Evolutionary conservation across 1,284 basidiomycete genomes (phyloP), one percentile per base, ranked within the genome.

Genomic region (Malassezia sympodialis): DNA sequence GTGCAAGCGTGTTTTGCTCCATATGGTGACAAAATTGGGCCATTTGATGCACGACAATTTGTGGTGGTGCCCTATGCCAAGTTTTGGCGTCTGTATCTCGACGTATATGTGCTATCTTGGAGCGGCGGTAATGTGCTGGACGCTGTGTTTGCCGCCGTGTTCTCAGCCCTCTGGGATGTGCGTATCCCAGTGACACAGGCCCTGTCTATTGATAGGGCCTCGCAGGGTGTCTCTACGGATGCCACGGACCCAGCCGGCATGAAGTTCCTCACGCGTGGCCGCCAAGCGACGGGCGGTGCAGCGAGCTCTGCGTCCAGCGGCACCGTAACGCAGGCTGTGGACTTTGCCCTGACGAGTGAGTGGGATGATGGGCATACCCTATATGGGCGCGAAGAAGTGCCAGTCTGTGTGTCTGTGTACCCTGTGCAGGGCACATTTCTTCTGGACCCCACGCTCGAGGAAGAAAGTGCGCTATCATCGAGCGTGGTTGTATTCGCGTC

Each of bases 81-180:
- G 56, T 62, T 60, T 58, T 72, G 69, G 69, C 60, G 57, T 39
- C 52, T 72, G 45, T 61, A 67, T 54, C 58, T 72, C 37, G 68
- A 72, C 41, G 50, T 66, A 6, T 50, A 62, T 17, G 58, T 72
- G 56, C 60, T 61, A 49, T 67, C 65, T 7, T 56, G 66, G 10
- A 65, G 66, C 17, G 69, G 68, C 12, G 69, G 69, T 35, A 72
- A 72, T 46, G 53, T 70, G 12, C 62, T 67, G 30, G 69, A 72
- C 35, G 56, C 68, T 7, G 49, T 66, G 10, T 68, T 72, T 44
- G 67, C 68, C 1, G 57, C 66, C 31, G 60, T 67, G 27, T 68
- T 61, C 35, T 51, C 61, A 4, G 69, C 69, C 2, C 59, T 72
- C 35, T 65, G 63, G 52, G 59, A 66, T 26, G 61, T 63, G 4